Percentiles rank a stretch among this genome's conserved stretches.
These are phyloP conservation scores for Cercis canadensis DNA, from an alignment of 306 rosid genomes.

Conservation along the genomic window DNA sequence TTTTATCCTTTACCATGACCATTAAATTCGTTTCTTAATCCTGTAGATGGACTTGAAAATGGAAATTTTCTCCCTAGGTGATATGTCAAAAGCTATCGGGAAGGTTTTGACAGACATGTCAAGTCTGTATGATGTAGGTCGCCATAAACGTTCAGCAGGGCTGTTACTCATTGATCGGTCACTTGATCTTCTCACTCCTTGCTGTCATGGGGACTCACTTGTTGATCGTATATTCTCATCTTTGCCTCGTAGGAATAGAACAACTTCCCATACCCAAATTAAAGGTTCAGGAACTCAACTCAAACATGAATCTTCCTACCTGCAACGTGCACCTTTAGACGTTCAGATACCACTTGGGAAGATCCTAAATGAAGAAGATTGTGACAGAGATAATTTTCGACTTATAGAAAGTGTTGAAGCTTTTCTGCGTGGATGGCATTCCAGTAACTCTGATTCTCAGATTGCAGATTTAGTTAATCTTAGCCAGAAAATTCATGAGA, in stretches of 20 bases:
- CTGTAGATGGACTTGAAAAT: conserved; percentile 93
- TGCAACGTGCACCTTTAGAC: conserved; percentile 78
- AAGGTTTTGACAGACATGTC: conserved; percentile 91
- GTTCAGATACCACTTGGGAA: conserved; percentile 78
- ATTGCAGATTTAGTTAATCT: conserved; percentile 58
- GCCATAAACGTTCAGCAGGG: conserved; percentile 85
- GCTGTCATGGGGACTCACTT: conserved; percentile 93
- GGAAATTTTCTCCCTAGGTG: conserved; percentile 96
- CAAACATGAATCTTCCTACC: conserved; percentile 54
- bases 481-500: conserved; percentile 56
- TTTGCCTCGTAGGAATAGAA: conserved; percentile 64
- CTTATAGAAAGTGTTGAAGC: conserved; percentile 75
- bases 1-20: conserved; percentile 39
- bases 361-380: conserved; percentile 64
- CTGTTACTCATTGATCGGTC: conserved; percentile 85
- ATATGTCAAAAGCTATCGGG: conserved; percentile 83
- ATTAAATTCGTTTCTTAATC: conserved; percentile 41
- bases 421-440: conserved; percentile 82
- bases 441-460: conserved; percentile 61
- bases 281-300: conserved; percentile 62
- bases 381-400: conserved; percentile 48
- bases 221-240: conserved; percentile 83
- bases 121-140: conserved; percentile 94
- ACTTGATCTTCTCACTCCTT: conserved; percentile 95
- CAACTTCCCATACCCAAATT: conserved; percentile 51